Conservation (phyloP, 2,329 filamentous ascomycete genomes). For the Claviceps sp. region DNA sequence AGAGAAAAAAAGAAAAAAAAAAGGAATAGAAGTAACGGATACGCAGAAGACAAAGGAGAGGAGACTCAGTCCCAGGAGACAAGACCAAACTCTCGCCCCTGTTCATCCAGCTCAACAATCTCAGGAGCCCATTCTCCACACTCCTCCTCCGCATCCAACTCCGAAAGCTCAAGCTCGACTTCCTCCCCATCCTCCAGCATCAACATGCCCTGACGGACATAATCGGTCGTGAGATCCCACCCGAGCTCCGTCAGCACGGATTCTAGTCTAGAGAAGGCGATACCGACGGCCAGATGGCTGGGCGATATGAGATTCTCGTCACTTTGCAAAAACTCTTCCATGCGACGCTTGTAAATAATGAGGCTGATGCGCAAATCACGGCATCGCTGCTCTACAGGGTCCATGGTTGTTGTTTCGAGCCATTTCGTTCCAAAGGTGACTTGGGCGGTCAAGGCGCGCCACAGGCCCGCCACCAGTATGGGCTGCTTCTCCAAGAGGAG, state of each 20-base stretch:
- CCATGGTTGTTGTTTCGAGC: constrained; percentile 31
- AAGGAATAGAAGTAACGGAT: neutral
- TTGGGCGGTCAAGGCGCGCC: constrained; percentile 40
- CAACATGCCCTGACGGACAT: constrained; percentile 32
- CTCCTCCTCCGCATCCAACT: constrained; percentile 41
- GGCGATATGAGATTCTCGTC: constrained; percentile 18
- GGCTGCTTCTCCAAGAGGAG: constrained; percentile 30
- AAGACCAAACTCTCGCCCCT: constrained; percentile 36
- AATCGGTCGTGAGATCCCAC: constrained; percentile 42
- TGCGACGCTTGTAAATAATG: constrained; percentile 38
- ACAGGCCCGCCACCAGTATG: constrained; percentile 29
- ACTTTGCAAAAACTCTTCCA: constrained; percentile 32
- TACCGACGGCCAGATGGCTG: constrained; percentile 30
- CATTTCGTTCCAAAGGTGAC: constrained; percentile 37
- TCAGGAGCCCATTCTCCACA: constrained; percentile 39
- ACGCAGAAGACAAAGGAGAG: neutral
- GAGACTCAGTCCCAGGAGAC: constrained; percentile 30
- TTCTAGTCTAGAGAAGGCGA: constrained; percentile 30
- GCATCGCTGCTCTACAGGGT: constrained; percentile 18
- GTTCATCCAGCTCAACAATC: constrained; percentile 37
- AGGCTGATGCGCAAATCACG: constrained; percentile 32
- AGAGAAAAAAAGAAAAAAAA: neutral
- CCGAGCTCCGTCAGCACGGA: constrained; percentile 27
- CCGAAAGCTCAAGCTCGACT: constrained; percentile 32
- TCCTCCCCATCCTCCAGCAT: constrained; percentile 41